Percentiles rank a stretch among this genome's conserved stretches.
Conservation (phyloP, 768 basidiomycete genomes). For the Suillus occidentalis region DNA sequence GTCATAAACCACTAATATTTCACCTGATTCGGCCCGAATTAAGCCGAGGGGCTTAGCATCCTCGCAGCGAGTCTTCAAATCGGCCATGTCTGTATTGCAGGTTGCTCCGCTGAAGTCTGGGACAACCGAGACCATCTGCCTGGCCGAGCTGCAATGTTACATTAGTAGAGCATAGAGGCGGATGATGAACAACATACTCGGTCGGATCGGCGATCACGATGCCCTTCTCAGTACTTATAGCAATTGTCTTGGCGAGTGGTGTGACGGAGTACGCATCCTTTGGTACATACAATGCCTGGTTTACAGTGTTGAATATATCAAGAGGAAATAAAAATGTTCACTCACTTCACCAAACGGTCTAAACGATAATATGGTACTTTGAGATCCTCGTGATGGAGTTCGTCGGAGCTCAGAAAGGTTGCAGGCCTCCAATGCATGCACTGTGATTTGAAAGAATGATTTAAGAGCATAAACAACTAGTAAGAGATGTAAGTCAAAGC, state of each 20-base stretch:
- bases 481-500: not conserved
- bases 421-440: constrained; percentile 62
- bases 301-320: constrained; percentile 5
- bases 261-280: constrained; percentile 66
- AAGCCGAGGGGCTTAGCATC: constrained; percentile 65
- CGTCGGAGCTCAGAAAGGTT: constrained; percentile 37
- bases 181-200: constrained; percentile 46
- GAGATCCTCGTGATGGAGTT: constrained; percentile 36
- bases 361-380: constrained; percentile 43
- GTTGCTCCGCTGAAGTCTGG: constrained; percentile 55
- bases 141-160: constrained; percentile 36
- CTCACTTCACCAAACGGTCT: constrained; percentile 66
- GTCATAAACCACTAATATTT: constrained; percentile 75
- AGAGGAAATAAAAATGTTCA: constrained; percentile 9
- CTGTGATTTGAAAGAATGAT: constrained; percentile 57
- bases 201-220: constrained; percentile 67
- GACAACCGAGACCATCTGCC: constrained; percentile 46
- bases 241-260: constrained; percentile 60
- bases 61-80: constrained; percentile 61
- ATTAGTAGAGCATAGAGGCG: not conserved
- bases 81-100: constrained; percentile 39
- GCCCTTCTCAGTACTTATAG: constrained; percentile 62
- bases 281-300: constrained; percentile 66
- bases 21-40: constrained; percentile 50
- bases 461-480: constrained; percentile 69